Percentiles rank a stretch among this genome's conserved stretches.
phyloP scores from a whole-genome alignment of 2,329 filamentous ascomycete species.

The Aschersonia sp. region DNA sequence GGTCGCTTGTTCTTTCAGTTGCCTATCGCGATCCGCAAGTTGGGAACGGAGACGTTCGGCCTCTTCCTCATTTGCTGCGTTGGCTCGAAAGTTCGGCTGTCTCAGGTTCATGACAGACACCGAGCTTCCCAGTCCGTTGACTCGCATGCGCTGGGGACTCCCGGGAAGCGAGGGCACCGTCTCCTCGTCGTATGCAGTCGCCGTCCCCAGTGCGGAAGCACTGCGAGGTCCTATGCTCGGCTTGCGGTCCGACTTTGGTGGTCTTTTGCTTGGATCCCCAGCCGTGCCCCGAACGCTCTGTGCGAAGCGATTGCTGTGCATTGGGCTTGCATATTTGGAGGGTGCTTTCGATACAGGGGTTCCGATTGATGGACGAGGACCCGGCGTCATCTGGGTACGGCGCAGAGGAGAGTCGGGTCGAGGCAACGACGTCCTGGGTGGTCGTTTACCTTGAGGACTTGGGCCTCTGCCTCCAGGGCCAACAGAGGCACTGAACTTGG shows the following conservation, averaged over 20 bases:
- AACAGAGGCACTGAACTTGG: conserved; percentile 80
- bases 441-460: conserved; percentile 57
- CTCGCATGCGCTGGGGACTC: conserved; percentile 34
- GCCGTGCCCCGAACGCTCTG: conserved; percentile 47
- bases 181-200: conserved; percentile 42
- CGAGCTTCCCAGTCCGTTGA: conserved; percentile 39
- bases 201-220: conserved; percentile 40
- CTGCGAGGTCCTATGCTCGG: conserved; percentile 42
- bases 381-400: conserved; percentile 49
- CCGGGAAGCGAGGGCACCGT: conserved; percentile 26
- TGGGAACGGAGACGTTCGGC: conserved; percentile 57
- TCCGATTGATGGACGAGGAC: conserved; percentile 37
- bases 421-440: conserved; percentile 59
- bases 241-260: conserved; percentile 31
- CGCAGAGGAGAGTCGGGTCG: conserved; percentile 78
- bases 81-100: conserved; percentile 38
- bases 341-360: conserved; percentile 22
- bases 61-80: conserved; percentile 50
- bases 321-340: conserved; percentile 23
- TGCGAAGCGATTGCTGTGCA: conserved; percentile 38
- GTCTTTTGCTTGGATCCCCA: conserved; percentile 45
- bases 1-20: conserved; percentile 75
- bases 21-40: conserved; percentile 70
- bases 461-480: conserved; percentile 54
- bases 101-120: conserved; percentile 39